Evolutionary conservation across 2,329 filamentous ascomycete genomes (phyloP).

Genomic region (Neonectria magnoliae): DNA sequence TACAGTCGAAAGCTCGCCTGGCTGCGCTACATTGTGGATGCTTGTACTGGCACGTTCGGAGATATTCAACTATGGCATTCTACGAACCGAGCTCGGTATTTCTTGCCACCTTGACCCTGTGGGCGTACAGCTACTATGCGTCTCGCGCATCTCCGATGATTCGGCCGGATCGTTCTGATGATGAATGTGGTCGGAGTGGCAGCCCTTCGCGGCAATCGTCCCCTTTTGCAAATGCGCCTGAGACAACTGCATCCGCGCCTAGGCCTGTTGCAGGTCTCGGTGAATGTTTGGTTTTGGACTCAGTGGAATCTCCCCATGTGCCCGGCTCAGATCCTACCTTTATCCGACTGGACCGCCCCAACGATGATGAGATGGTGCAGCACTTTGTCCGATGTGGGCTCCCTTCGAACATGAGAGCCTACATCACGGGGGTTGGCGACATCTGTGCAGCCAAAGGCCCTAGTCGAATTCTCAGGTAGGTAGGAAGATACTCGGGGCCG

Average conservation of each 20-base stretch:
- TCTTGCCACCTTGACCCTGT: conserved; percentile 51
- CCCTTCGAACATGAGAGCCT: conserved; percentile 55
- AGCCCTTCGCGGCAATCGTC: conserved; percentile 10
- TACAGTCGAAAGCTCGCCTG: conserved; percentile 56
- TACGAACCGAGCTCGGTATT: conserved; percentile 52
- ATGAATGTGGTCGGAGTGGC: conserved; percentile 7
- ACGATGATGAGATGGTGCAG: conserved; percentile 68
- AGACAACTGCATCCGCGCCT: conserved; percentile 5
- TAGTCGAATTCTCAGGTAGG: conserved; percentile 35
- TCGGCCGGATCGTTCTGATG: background rate
- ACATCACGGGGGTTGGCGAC: conserved; percentile 63
- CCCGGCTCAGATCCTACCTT: conserved; percentile 47
- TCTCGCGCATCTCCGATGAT: conserved; percentile 1
- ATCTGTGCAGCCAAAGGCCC: conserved; percentile 45
- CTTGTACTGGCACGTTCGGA: conserved; percentile 57
- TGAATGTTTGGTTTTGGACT: background rate
- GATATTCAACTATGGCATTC: conserved; percentile 53
- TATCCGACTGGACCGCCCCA: conserved; percentile 64
- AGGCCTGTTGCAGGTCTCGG: background rate
- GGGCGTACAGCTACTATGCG: conserved; percentile 49
- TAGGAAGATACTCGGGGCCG: conserved; percentile 28
- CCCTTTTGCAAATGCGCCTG: background rate
- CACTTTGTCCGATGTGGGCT: conserved; percentile 61
- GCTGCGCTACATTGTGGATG: conserved; percentile 56
- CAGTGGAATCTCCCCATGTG: background rate